Evolutionary conservation across 306 rosid genomes (phyloP).

Genomic region (Acacia confusa): DNA sequence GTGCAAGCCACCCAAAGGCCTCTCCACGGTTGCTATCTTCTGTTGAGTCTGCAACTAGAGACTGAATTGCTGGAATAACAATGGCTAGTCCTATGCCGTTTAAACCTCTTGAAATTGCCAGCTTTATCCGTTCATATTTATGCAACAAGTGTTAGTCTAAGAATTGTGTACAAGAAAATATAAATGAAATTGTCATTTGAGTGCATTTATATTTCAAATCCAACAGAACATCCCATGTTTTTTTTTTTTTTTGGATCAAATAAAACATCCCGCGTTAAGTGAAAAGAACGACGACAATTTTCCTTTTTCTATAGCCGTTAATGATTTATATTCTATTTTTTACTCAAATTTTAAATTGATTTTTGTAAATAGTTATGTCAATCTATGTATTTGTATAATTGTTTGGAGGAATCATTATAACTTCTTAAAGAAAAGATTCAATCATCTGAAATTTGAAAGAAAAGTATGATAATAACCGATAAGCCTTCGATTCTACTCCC

Average conservation of each 20-base stretch:
- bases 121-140: conserved; percentile 39
- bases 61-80: conserved; percentile 75
- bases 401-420: no score
- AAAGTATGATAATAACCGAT: no score
- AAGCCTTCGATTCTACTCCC: no score
- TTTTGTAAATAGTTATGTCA: no score
- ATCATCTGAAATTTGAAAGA: no score
- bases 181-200: not conserved
- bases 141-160: not conserved
- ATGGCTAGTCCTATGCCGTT: conserved; percentile 93
- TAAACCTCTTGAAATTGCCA: conserved; percentile 86
- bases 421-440: no score
- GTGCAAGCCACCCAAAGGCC: conserved; percentile 82
- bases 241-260: no score
- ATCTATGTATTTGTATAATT: no score
- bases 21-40: conserved; percentile 68
- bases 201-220: no score
- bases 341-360: no score
- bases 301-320: not conserved
- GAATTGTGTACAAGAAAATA: not conserved
- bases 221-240: not conserved
- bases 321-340: not conserved
- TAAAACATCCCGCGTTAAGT: not conserved
- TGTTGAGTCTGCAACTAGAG: conserved; percentile 84
- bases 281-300: not conserved